Evolutionary conservation across 169 alveolate genomes (phyloP).

Genomic region (Plasmodium sp.): DNA sequence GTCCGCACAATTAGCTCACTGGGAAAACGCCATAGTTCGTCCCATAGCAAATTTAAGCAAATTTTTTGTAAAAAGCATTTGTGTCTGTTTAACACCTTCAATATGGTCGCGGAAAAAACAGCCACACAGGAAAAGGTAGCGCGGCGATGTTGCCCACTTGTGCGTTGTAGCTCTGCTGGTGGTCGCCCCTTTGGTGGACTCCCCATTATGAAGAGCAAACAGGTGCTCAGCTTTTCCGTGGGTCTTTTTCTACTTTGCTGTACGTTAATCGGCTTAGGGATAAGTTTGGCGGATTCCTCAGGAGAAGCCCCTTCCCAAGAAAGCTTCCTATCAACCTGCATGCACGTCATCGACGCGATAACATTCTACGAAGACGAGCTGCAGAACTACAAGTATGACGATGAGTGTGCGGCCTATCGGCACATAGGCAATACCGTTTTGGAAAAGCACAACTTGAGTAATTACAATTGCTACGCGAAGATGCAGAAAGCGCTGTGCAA

Average conservation of each 20-base stretch:
- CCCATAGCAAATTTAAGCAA: background rate
- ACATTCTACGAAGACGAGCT: constrained; percentile 31
- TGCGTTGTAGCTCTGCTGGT: background rate
- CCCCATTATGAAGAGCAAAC: background rate
- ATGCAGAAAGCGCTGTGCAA: constrained; percentile 45
- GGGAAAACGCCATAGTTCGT: background rate
- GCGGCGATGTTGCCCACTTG: background rate
- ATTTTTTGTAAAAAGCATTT: background rate
- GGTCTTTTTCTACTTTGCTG: background rate
- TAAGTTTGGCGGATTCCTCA: background rate
- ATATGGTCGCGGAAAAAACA: background rate
- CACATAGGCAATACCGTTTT: constrained; percentile 35
- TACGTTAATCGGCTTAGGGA: background rate
- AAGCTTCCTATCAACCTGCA: constrained; percentile 22
- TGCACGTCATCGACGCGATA: constrained; percentile 12
- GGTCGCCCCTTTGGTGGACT: background rate
- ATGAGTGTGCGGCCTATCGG: constrained; percentile 8
- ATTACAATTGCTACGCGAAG: constrained; percentile 25
- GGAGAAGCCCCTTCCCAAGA: background rate
- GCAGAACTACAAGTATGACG: constrained; percentile 20
- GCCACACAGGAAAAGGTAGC: background rate
- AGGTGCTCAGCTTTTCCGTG: background rate
- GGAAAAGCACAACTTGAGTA: constrained; percentile 4
- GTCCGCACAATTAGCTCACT: background rate
- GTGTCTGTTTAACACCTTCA: background rate